These are phyloP conservation scores for Geranium brycei DNA, from an alignment of 345 rosid genomes.

Conservation along the genomic window DNA sequence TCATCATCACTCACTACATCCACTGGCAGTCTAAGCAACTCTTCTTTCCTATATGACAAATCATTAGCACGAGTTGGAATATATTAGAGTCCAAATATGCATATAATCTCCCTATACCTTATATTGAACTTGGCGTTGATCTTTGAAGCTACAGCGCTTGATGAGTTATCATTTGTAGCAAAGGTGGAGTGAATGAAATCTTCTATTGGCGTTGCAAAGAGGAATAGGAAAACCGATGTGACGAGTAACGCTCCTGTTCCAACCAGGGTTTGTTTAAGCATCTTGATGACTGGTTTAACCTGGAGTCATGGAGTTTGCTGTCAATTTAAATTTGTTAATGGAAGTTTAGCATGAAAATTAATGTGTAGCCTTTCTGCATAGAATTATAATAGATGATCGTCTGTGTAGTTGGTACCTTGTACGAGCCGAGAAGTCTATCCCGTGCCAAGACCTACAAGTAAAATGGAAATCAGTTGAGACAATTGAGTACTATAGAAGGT, in stretches of 20 bases:
- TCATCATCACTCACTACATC: slow-evolving; percentile 69
- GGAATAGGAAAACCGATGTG: slow-evolving; percentile 45
- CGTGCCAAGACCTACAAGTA: slow-evolving; percentile 74
- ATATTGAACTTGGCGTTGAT: slow-evolving; percentile 43
- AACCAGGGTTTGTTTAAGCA: slow-evolving; percentile 75
- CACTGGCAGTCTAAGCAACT: slow-evolving; percentile 49
- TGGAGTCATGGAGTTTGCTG: slow-evolving; percentile 12
- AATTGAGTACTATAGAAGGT: neutral
- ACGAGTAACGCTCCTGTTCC: slow-evolving; percentile 81
- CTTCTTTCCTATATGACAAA: slow-evolving; percentile 46
- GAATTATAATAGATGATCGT: neutral
- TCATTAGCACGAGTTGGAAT: neutral
- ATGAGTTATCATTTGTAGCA: slow-evolving; percentile 21
- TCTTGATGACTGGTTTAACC: slow-evolving; percentile 86
- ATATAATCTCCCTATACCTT: slow-evolving; percentile 26
- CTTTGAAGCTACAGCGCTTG: slow-evolving; percentile 31
- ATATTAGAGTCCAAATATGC: neutral
- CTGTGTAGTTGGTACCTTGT: slow-evolving; percentile 45
- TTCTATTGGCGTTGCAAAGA: slow-evolving; percentile 72
- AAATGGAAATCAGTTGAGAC: slow-evolving; percentile 1
- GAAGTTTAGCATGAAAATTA: neutral
- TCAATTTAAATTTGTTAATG: slow-evolving; percentile 5
- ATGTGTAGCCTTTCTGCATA: neutral
- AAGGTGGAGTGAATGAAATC: slow-evolving; percentile 42
- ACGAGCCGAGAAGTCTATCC: slow-evolving; percentile 79